Base-by-base conservation (phyloP, 768 basidiomycete genomes). In the Calocera cornea region DNA sequence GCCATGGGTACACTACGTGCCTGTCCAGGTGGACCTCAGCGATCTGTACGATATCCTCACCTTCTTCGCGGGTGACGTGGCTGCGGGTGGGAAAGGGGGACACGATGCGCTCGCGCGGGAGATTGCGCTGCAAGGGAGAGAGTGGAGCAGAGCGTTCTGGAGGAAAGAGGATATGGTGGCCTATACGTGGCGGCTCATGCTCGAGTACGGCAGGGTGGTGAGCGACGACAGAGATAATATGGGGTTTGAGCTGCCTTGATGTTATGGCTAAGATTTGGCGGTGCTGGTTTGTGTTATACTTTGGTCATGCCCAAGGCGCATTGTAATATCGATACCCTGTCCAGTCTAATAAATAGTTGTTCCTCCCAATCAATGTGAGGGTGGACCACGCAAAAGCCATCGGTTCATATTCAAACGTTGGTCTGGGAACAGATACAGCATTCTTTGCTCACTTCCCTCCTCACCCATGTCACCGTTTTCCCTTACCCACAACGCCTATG, bases 1-100 rank as follows among this genome's bases (percentile, higher is more conserved):
- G 34, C 86, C 87, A 0, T 89, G 87, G 87, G 78, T 88, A 11
- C 88, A 89, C 74, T 90, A 89, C 72, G 80, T 90, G 0, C 88
- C 88, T 1, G 78, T 89, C 67, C 76, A 80, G 68, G 68, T 87
- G 0, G 86, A 87, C 69, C 80, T 87, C 12, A 80, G 82, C 0
- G 88, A 90, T 74, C 74, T 91, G 2, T 83, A 88, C 73, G 90
- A 91, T 70, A 78, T 84, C 2, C 79, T 89, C 50, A 76, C 85
- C 0, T 92, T 92, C 78, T 90, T 90, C 77, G 83, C 84, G 0
- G 87, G 88, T 0, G 81, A 83, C 70, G 79, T 79, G 8, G 78
- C 82, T 66, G 84, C 86, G 19, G 79, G 82, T 40, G 81, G 81
- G 11, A 66, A 70, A 8, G 65, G 66, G 22, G 84, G 79, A 0